Evolutionary conservation across 768 basidiomycete genomes (phyloP).

Genomic region (Cytidiella melzeri): DNA sequence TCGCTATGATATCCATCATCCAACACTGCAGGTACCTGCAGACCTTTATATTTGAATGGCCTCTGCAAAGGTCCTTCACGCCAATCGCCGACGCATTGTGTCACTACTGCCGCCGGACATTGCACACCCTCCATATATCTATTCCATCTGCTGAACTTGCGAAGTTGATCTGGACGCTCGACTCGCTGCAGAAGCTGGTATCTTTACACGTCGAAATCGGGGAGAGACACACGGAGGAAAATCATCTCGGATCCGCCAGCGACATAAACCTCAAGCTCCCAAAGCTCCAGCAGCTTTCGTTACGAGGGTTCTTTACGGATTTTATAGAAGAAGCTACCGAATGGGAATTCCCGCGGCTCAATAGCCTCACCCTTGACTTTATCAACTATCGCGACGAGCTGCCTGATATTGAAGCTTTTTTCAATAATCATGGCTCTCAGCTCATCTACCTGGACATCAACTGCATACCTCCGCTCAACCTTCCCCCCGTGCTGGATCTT

Average conservation of each 20-base stretch:
- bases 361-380: slow-evolving; percentile 51
- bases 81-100: slow-evolving; percentile 60
- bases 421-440: slow-evolving; percentile 47
- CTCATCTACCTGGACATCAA: slow-evolving; percentile 65
- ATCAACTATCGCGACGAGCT: slow-evolving; percentile 38
- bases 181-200: slow-evolving; percentile 50
- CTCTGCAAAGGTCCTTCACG: slow-evolving; percentile 53
- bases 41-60: slow-evolving; percentile 64
- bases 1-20: slow-evolving; percentile 49
- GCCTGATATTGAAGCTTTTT: slow-evolving; percentile 56
- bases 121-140: slow-evolving; percentile 59
- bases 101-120: slow-evolving; percentile 38
- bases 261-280: slow-evolving; percentile 49
- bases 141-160: slow-evolving; percentile 48
- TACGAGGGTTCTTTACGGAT: slow-evolving; percentile 54
- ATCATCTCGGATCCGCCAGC: slow-evolving; percentile 53
- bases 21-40: slow-evolving; percentile 67
- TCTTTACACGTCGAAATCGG: slow-evolving; percentile 52
- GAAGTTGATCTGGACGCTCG: slow-evolving; percentile 69
- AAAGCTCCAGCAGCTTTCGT: slow-evolving; percentile 53
- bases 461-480: slow-evolving; percentile 48
- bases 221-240: slow-evolving; percentile 30
- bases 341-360: slow-evolving; percentile 61
- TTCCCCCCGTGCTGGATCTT: slow-evolving; percentile 52
- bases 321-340: slow-evolving; percentile 64